phyloP scores from a whole-genome alignment of 805 yeast species.

The Candida namnaoensis region DNA sequence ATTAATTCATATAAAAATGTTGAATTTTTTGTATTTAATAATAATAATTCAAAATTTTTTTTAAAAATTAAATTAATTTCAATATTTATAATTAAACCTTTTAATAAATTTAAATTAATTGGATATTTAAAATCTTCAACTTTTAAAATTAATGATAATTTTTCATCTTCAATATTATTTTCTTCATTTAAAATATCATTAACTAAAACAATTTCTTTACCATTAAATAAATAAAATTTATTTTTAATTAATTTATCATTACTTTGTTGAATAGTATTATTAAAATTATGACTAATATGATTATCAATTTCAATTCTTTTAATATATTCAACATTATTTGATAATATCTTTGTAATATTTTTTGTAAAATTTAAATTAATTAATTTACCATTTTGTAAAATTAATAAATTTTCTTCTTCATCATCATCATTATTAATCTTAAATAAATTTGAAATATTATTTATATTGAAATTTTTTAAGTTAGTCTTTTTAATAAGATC shows the following conservation, averaged over 20 bases:
- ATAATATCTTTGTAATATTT: conserved; percentile 9
- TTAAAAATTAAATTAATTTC: conserved; percentile 23
- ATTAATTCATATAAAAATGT: conserved; percentile 36
- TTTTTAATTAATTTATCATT: too few species aligned
- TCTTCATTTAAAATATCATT: conserved; percentile 8
- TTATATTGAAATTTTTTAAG: too few species aligned
- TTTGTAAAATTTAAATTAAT: conserved; percentile 8
- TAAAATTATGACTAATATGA: too few species aligned
- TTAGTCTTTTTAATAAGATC: too few species aligned
- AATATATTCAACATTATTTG: conserved; percentile 16
- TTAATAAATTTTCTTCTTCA: conserved; percentile 11
- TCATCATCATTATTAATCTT: conserved; percentile 5
- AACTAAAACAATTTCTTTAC: conserved; percentile 22
- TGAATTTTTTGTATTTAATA: conserved; percentile 26
- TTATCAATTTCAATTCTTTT: conserved; percentile 9
- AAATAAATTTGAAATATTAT: conserved; percentile 6
- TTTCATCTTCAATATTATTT: conserved; percentile 4
- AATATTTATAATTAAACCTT: conserved; percentile 32
- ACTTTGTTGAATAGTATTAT: too few species aligned
- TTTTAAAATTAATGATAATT: conserved; percentile 17
- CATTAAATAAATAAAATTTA: conserved; percentile 28
- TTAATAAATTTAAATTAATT: conserved; percentile 12
- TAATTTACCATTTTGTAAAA: conserved; percentile 17
- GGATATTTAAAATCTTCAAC: conserved; percentile 20
- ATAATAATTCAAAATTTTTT: conserved; percentile 23